A percentile compares a stretch with the other conserved stretches of the same genome.
These are phyloP conservation scores for Boletellus deceptivus DNA, from an alignment of 1,284 basidiomycete genomes.

Conservation along the genomic window DNA sequence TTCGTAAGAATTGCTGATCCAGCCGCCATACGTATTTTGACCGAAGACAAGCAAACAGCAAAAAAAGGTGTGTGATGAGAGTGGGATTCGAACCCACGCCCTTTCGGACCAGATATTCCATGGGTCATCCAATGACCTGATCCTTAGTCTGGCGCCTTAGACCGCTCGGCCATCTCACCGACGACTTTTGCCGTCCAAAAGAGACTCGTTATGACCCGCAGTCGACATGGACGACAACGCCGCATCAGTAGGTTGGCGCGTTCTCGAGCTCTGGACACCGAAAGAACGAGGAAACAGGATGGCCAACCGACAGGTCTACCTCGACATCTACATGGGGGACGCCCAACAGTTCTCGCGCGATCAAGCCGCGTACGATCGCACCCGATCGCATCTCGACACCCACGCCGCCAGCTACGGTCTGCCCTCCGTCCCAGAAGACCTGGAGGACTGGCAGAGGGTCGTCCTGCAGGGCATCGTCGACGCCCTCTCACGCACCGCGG, in stretches of 20 bases:
- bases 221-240: no score
- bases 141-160: slow-evolving; percentile 71
- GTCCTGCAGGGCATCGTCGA: slow-evolving; percentile 43
- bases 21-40: no score
- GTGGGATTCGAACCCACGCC: slow-evolving; percentile 75
- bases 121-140: slow-evolving; percentile 35
- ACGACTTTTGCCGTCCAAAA: no score
- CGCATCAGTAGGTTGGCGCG: no score
- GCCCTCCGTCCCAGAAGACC: slow-evolving; percentile 31
- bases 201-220: no score
- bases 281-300: background rate
- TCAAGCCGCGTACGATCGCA: slow-evolving; percentile 29
- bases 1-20: no score
- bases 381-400: slow-evolving; percentile 36
- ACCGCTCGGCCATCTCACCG: slow-evolving; percentile 62
- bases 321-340: slow-evolving; percentile 44
- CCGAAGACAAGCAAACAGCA: no score
- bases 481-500: slow-evolving; percentile 6
- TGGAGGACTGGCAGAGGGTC: slow-evolving; percentile 42
- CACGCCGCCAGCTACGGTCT: slow-evolving; percentile 42
- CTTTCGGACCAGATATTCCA: slow-evolving; percentile 52
- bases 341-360: slow-evolving; percentile 12
- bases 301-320: slow-evolving; percentile 27
- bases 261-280: no score
- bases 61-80: slow-evolving; percentile 41